Conservation (phyloP, 106 monocot genomes). For the Dendrobium catenatum region DNA sequence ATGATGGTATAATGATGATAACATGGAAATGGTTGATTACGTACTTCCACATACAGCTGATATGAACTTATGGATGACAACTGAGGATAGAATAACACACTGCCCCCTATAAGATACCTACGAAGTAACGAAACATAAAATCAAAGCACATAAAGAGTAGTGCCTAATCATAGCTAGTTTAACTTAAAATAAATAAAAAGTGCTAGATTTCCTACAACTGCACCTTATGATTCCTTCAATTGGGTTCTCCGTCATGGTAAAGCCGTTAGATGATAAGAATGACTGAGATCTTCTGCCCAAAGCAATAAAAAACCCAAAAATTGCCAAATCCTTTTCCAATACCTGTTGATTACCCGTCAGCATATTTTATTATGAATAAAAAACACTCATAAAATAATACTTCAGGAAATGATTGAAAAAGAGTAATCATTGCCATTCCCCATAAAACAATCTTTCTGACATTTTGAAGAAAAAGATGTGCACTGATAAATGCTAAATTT, state of each 20-base stretch:
- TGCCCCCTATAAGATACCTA: constrained; percentile 97
- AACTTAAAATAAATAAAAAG: not conserved
- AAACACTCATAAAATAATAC: not conserved
- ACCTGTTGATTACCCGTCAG: constrained; percentile 42
- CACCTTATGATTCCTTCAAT: constrained; percentile 82
- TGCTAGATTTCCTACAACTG: not conserved
- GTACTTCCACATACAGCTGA: constrained; percentile 94
- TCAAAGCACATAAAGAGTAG: constrained; percentile 4
- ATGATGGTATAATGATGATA: not conserved
- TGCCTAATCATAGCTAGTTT: not conserved
- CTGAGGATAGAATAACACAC: constrained; percentile 96
- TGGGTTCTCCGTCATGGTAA: constrained; percentile 36
- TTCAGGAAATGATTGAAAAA: not conserved
- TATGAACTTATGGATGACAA: constrained; percentile 97
- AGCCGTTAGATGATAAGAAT: constrained; percentile 69
- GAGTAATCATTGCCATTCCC: not conserved
- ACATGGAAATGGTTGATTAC: constrained; percentile 12
- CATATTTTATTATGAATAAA: not conserved
- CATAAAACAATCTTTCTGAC: not conserved
- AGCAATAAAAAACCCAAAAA: constrained; percentile 98
- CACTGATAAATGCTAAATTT: not conserved
- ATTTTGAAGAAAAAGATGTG: not conserved
- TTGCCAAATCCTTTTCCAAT: constrained; percentile 93
- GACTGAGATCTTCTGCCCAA: constrained; percentile 81
- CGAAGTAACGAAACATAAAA: not conserved